Conservation (phyloP, 495 filamentous ascomycete genomes). For the Penicillium turbatum region DNA sequence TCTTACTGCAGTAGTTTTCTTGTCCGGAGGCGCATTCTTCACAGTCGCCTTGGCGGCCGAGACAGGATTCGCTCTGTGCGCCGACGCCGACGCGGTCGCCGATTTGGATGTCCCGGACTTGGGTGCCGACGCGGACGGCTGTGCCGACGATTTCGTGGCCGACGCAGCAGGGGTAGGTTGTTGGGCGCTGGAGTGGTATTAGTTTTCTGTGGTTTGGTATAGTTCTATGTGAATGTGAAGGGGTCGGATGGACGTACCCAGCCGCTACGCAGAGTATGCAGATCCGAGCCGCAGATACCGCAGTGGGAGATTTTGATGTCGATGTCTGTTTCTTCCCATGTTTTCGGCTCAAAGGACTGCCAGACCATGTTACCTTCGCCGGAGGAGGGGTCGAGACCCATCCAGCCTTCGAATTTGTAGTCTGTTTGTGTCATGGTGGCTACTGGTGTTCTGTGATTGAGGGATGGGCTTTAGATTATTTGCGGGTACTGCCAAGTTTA, state of each 20-base stretch:
- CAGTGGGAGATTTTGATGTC: conserved; percentile 46
- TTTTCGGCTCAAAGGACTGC: conserved; percentile 73
- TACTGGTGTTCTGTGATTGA: neutral
- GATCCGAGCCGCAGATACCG: conserved; percentile 52
- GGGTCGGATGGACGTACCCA: conserved; percentile 48
- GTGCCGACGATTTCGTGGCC: conserved; percentile 84
- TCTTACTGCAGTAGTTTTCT: conserved; percentile 64
- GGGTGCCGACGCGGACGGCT: conserved; percentile 67
- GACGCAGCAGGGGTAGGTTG: conserved; percentile 66
- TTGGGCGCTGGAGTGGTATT: conserved; percentile 36
- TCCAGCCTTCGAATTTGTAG: conserved; percentile 79
- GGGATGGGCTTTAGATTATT: neutral
- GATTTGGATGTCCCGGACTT: conserved; percentile 61
- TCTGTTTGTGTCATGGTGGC: conserved; percentile 35
- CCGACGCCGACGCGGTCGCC: conserved; percentile 91
- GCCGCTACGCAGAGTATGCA: conserved; percentile 70
- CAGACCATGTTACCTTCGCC: conserved; percentile 76
- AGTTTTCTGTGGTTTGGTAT: neutral
- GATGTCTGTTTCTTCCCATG: conserved; percentile 75
- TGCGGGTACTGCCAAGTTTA: conserved; percentile 16
- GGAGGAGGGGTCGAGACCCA: conserved; percentile 56
- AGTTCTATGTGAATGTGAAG: neutral
- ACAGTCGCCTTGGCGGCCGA: conserved; percentile 56
- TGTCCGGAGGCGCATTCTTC: conserved; percentile 59
- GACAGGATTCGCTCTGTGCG: conserved; percentile 71